phyloP scores from a whole-genome alignment of 2,329 filamentous ascomycete genomes.

The Fusarium sp. region DNA sequence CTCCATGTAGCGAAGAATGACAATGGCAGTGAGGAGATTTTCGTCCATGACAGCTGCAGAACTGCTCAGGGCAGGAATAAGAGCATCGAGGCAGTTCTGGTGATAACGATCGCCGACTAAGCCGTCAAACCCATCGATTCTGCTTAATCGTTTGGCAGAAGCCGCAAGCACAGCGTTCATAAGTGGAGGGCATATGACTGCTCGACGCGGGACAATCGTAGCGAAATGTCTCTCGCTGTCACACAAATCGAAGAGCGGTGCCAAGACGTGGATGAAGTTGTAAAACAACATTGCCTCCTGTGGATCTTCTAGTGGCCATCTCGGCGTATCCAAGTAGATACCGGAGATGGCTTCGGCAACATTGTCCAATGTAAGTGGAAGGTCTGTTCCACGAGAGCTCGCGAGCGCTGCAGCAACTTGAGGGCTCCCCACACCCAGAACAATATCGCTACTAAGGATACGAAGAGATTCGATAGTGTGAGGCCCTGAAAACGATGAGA shows the following conservation, averaged over 20 bases:
- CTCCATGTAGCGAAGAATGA: slow-evolving; percentile 45
- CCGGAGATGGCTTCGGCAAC: slow-evolving; percentile 34
- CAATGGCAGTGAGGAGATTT: slow-evolving; percentile 43
- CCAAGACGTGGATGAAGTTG: slow-evolving; percentile 39
- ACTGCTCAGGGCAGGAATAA: slow-evolving; percentile 42
- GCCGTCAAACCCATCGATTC: slow-evolving; percentile 33
- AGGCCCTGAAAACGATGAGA: slow-evolving; percentile 12
- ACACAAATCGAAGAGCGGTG: slow-evolving; percentile 43
- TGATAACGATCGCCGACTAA: slow-evolving; percentile 42
- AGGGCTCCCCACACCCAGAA: slow-evolving; percentile 12
- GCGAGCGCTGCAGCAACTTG: slow-evolving; percentile 9
- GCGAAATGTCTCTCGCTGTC: slow-evolving; percentile 43
- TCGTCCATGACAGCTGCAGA: slow-evolving; percentile 42
- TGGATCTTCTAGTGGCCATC: slow-evolving; percentile 36
- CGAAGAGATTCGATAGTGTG: slow-evolving; percentile 8
- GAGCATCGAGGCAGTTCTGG: slow-evolving; percentile 40
- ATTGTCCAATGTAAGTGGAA: slow-evolving; percentile 15
- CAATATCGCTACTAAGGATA: background rate
- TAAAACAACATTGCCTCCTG: slow-evolving; percentile 44
- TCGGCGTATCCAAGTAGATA: slow-evolving; percentile 34
- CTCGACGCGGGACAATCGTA: slow-evolving; percentile 41
- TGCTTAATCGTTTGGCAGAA: slow-evolving; percentile 40
- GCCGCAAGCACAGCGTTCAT: slow-evolving; percentile 43
- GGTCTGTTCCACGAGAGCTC: slow-evolving; percentile 6
- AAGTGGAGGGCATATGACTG: slow-evolving; percentile 40